Evolutionary conservation across 2,329 filamentous ascomycete genomes (phyloP), one percentile per base, ranked within the genome.

Genomic region (Helminthosporium solani): DNA sequence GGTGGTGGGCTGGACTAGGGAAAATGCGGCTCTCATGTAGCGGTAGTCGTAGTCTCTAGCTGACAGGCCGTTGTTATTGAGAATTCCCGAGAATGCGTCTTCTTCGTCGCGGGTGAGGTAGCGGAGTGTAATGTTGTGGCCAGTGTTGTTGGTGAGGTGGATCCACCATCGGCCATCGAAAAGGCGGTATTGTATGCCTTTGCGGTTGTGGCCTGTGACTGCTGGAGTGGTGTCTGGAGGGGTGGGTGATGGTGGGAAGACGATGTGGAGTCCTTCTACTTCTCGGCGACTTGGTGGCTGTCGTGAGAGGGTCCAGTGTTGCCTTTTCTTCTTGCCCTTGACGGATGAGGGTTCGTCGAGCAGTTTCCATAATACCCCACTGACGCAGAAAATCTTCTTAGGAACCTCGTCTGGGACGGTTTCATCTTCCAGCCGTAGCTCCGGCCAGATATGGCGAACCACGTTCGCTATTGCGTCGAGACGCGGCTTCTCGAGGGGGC

Each of bases 131-230:
- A 79, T 46, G 1, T 53, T 47, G 19, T 56, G 49, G 1, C 50
- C 38, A 2, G 58, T 58, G 3, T 54, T 44, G 15, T 76, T 69
- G 21, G 62, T 57, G 9, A 82, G 44, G 2, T 70, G 72, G 39
- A 83, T 69, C 81, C 81, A 84, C 61, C 72, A 82, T 16, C 81
- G 72, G 37, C 74, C 71, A 55, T 83, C 80, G 71, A 78, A 83
- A 14, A 84, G 70, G 4, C 67, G 64, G 63, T 70, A 78, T 37
- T 42, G 30, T 20, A 25, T 36, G 8, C 14, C 28, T 31, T 31
- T 31, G 9, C 7, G 7, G 5, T 14, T n/a, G 5, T 31, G 28
- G 35, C 30, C 33, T 37, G 18, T 20, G 16, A 23, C 37, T 12
- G 18, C 31, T 14, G 9, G 37, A 9, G 21, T 25, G 14, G 35